phyloP scores from a whole-genome alignment of 345 rosid species.

The Eucalyptus camaldulensis region DNA sequence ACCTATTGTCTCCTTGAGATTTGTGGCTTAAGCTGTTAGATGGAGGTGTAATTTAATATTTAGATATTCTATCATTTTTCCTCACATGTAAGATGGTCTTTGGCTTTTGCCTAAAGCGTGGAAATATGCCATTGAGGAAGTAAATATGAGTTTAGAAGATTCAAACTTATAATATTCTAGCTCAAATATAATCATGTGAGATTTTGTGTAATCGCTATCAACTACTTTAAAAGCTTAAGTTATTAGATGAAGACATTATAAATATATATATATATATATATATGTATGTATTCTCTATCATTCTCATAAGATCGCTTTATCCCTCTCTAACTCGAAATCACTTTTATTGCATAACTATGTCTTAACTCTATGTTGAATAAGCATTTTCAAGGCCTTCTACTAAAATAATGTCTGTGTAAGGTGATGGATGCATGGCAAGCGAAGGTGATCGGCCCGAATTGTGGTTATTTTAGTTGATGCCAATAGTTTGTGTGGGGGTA shows the following conservation, averaged over 20 bases:
- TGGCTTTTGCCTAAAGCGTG: accelerated
- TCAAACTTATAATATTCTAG: too few species aligned
- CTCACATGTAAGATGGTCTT: accelerated
- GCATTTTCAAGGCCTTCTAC: too few species aligned
- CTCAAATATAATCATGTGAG: too few species aligned
- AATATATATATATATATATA: too few species aligned
- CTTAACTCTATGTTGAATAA: not conserved
- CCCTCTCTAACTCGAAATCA: not conserved
- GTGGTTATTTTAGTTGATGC: accelerated
- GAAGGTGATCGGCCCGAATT: accelerated
- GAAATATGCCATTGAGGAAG: accelerated
- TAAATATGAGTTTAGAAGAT: accelerated
- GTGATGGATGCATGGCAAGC: not conserved
- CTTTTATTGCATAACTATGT: not conserved
- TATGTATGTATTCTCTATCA: too few species aligned
- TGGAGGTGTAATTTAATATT: too few species aligned
- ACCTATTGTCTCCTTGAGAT: not conserved
- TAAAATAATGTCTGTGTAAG: too few species aligned
- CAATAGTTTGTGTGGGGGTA: not conserved
- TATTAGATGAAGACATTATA: too few species aligned
- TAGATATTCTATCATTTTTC: too few species aligned
- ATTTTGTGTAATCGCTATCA: too few species aligned
- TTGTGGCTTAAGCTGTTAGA: too few species aligned
- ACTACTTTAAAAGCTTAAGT: accelerated
- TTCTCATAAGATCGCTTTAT: too few species aligned